Percentiles rank a stretch among this genome's conserved stretches.
These are phyloP conservation scores for Musa balbisiana DNA, from an alignment of 202 grass and related monocot species.

Conservation along the genomic window DNA sequence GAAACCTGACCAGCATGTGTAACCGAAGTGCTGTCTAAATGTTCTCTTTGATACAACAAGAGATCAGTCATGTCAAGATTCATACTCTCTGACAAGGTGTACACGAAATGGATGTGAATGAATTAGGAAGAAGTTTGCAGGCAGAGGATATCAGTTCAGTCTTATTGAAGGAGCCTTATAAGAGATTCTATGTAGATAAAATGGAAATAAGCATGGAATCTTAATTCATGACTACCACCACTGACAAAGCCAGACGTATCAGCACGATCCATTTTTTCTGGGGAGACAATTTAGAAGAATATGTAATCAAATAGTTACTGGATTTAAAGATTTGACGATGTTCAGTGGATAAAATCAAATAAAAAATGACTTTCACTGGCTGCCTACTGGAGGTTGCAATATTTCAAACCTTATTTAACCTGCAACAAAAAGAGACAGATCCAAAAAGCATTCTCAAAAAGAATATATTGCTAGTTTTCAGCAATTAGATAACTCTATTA, in stretches of 20 bases:
- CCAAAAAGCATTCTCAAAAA: background rate
- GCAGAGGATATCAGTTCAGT: slow-evolving; percentile 26
- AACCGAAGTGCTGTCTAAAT: slow-evolving; percentile 23
- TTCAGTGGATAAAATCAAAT: background rate
- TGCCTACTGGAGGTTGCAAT: background rate
- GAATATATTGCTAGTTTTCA: background rate
- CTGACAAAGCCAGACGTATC: slow-evolving; percentile 95
- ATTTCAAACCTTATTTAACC: background rate
- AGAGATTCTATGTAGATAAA: slow-evolving; percentile 50
- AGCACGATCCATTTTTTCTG: slow-evolving; percentile 58
- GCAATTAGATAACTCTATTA: too few species aligned
- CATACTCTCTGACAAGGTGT: slow-evolving; percentile 40
- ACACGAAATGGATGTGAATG: slow-evolving; percentile 23
- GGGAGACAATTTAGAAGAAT: background rate
- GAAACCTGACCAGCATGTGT: slow-evolving; percentile 27
- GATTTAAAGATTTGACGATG: background rate
- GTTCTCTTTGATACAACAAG: slow-evolving; percentile 39
- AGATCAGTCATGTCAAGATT: slow-evolving; percentile 59
- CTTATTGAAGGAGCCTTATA: slow-evolving; percentile 31
- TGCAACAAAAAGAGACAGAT: background rate
- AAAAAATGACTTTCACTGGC: background rate
- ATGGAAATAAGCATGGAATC: slow-evolving; percentile 63
- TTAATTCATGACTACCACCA: slow-evolving; percentile 42
- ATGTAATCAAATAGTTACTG: background rate
- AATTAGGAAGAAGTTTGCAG: slow-evolving; percentile 12